These are phyloP conservation scores for Trichosporon asahii DNA, from an alignment of 1,284 basidiomycete genomes.

Conservation along the genomic window DNA sequence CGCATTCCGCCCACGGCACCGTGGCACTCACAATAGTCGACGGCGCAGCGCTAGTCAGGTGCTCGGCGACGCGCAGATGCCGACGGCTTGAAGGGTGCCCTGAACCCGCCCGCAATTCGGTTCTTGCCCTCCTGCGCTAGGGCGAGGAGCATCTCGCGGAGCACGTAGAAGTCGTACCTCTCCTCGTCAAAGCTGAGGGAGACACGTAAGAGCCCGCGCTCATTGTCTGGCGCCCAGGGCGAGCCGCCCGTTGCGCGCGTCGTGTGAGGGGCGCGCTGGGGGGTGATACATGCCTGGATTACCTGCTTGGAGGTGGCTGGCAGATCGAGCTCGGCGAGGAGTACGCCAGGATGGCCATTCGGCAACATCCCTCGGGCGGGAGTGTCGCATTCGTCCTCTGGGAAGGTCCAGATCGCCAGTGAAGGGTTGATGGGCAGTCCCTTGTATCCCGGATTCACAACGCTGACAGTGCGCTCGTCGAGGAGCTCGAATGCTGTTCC, in stretches of 20 bases:
- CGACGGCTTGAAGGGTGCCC: not conserved
- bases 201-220: not conserved
- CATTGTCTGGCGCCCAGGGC: not conserved
- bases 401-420: not conserved
- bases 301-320: not conserved
- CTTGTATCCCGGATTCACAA: not conserved
- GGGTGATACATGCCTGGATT: not conserved
- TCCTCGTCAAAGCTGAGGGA: not conserved
- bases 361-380: too few relatives aligned
- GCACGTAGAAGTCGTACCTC: not conserved
- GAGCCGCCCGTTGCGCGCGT: not conserved
- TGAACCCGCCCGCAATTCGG: not conserved
- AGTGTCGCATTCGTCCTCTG: not conserved
- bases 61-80: too few relatives aligned
- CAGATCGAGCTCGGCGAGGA: not conserved
- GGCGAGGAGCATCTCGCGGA: not conserved
- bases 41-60: not conserved
- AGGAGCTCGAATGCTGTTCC: not conserved
- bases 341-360: not conserved
- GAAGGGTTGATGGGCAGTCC: not conserved
- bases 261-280: not conserved
- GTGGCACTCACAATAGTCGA: not conserved
- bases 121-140: not conserved
- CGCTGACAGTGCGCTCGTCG: not conserved
- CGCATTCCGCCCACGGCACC: not conserved